Percentiles rank a stretch among this genome's conserved stretches.
These are phyloP conservation scores for Smallanthus sonchifolius DNA, from an alignment of 129 eudicot genomes.

Conservation along the genomic window DNA sequence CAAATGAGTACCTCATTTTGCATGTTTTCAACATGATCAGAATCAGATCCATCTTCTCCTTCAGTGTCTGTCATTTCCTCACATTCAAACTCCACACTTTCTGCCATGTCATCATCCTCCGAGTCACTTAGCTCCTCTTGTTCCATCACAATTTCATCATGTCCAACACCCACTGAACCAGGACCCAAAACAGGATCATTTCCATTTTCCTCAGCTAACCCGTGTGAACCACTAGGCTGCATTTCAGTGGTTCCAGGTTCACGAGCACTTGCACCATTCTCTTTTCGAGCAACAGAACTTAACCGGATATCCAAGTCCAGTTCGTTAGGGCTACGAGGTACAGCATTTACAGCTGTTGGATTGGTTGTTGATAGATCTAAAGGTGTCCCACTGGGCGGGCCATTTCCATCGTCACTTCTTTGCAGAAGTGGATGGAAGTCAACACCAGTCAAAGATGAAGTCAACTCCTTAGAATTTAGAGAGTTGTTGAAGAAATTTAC, in stretches of 20 bases:
- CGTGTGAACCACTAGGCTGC: constrained; percentile 12
- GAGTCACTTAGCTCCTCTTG: constrained; percentile 98
- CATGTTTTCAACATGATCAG: constrained; percentile 36
- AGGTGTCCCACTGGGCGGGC: constrained; percentile 10
- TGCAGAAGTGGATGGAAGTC: constrained; percentile 93
- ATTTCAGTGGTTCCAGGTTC: constrained; percentile 22
- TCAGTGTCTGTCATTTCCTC: constrained; percentile 96
- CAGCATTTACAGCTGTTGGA: constrained; percentile 23
- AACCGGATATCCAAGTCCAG: constrained; percentile 72
- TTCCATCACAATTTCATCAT: constrained; percentile 87
- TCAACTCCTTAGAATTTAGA: constrained; percentile 38
- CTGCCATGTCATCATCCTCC: constrained; percentile 73
- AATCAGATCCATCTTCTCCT: constrained; percentile 63
- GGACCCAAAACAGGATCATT: constrained; percentile 33
- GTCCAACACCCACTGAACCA: constrained; percentile 17
- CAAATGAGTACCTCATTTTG: constrained; percentile 52
- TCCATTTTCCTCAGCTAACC: constrained; percentile 19
- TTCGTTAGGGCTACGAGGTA: constrained; percentile 49
- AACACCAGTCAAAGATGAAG: constrained; percentile 32
- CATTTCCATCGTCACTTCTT: constrained; percentile 44
- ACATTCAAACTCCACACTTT: constrained; percentile 85
- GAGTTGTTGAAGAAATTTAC: constrained; percentile 46
- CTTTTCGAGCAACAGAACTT: constrained; percentile 50
- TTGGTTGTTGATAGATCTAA: constrained; percentile 23
- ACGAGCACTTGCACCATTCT: constrained; percentile 24